Evolutionary conservation across 2,329 filamentous ascomycete genomes (phyloP), one percentile per base, ranked within the genome.

Genomic region (Phyllosticta citrichinensis): DNA sequence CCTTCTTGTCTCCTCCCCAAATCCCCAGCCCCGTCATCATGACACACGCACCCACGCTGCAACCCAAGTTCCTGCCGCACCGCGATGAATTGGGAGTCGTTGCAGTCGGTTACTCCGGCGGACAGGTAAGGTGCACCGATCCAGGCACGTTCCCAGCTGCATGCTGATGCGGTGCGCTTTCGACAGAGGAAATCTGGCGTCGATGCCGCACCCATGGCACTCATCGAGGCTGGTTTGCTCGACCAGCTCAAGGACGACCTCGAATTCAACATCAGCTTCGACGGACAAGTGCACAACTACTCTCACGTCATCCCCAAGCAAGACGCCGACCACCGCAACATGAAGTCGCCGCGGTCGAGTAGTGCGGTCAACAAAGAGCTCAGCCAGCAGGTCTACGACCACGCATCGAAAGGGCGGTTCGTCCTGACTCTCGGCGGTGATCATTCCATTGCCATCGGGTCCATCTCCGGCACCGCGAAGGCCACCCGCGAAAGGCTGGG

Each of bases 401-500:
- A 97, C 71, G 91, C 93, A 55, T 83, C 81, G 66, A 79, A 88
- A 65, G 94, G 94, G 35, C 86, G 92, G 63, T 86, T 96, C 73
- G 91, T 96, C 1, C 82, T 99, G 61, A 99, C 94, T 0, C 85
- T 99, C 10, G 94, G 94, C 61, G 94, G 94, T 59, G 94, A 99
- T 77, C 94, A 99, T 80, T 91, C 87, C 65, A 95, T 99, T 71
- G 94, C 94, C 64, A 95, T 99, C 68, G 94, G 94, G 64, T 96
- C 91, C 55, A 85, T 99, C 67, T 87, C 88, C 27, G 94, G 94
- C 51, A 90, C 88, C 1, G 89, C 92, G 40, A 89, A 87, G 77
- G 94, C 93, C 0, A 87, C 90, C 51, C 85, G 89, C 62, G 92
- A 99, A 80, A 80, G 93, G 19, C 78, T 96, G 62, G 84, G 80